Base-by-base conservation (phyloP, 495 filamentous ascomycete genomes). In the Delitschia confertaspora region DNA sequence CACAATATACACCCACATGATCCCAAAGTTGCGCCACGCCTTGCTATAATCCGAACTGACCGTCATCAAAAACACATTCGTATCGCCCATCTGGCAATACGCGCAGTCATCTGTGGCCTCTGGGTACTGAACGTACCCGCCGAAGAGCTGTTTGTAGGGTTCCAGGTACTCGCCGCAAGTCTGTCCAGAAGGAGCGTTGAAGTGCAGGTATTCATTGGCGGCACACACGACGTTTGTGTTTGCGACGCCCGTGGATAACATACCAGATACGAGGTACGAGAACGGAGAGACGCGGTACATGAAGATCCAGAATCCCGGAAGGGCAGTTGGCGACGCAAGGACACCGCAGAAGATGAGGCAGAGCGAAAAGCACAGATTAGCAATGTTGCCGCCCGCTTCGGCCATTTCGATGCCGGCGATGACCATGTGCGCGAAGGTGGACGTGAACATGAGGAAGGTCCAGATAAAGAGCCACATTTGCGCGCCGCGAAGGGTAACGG, bases 361-460 rank as follows among this genome's bases (percentile, higher is more conserved):
- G 33, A 83, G 70, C 18, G 78, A 75, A 61, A 77, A 80, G 24
- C 75, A 42, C 53, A 83, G 47, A 39, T 79, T 73, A 42, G 76
- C 76, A 21, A 83, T 51, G 49, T 75, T 78, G 41, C 72, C 73
- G 37, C 73, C 79, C 2, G 74, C 71, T 55, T 79, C 75, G 6
- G 78, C 78, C 41, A 74, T 67, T 26, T 78, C 71, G 32, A 82
- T 70, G 33, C 70, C 75, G 17, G 76, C 73, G 51, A 82, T 78
- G 25, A 74, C 68, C 75, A 81, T 76, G 61, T 80, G 70, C 0
- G 78, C 66, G 49, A 82, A 83, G 16, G 79, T 78, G 9, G 66
- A 74, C 33, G 74, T 73, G 62, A 66, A 66, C 8, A 65, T 34
- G 1, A 62, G 68, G 62, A 78, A 78, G 37, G 66, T 50, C 48